Percentiles rank a stretch among this genome's conserved stretches.
These are phyloP conservation scores for Aspergillus biplanus DNA, from an alignment of 495 filamentous ascomycete species.

Conservation along the genomic window DNA sequence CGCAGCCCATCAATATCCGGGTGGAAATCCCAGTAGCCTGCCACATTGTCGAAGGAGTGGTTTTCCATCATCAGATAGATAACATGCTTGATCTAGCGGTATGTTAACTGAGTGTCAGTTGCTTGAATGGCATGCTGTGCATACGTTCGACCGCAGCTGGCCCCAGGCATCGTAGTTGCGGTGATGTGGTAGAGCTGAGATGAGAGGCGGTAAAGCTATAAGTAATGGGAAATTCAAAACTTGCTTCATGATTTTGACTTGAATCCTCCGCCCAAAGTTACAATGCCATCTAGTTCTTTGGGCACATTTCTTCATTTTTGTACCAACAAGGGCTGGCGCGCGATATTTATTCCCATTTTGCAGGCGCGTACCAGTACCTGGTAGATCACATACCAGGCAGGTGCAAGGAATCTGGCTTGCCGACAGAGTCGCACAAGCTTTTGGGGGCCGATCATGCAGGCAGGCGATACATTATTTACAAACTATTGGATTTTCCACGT, in stretches of 20 bases:
- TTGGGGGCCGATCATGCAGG: neutral
- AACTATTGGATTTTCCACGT: no score
- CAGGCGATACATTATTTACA: no score
- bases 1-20: slow-evolving; percentile 45
- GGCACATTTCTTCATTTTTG: neutral
- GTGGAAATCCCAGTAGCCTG: slow-evolving; percentile 47
- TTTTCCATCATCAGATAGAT: slow-evolving; percentile 52
- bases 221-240: slow-evolving; percentile 12
- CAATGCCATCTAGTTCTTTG: neutral
- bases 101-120: neutral
- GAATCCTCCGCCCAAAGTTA: no score
- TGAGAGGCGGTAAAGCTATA: slow-evolving; percentile 21
- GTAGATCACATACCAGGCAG: neutral
- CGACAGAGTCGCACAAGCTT: neutral
- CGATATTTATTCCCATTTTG: slow-evolving; percentile 1
- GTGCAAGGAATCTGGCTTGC: neutral
- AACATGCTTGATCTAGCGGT: slow-evolving; percentile 45
- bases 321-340: neutral
- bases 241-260: slow-evolving; percentile 26
- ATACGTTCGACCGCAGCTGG: slow-evolving; percentile 36
- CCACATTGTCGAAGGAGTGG: slow-evolving; percentile 52
- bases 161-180: slow-evolving; percentile 27
- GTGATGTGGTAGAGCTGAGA: slow-evolving; percentile 26
- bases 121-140: slow-evolving; percentile 2
- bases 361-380: neutral